These are phyloP conservation scores for Pinus tabuliformis DNA, from an alignment of 75 land plant genomes.

Conservation along the genomic window DNA sequence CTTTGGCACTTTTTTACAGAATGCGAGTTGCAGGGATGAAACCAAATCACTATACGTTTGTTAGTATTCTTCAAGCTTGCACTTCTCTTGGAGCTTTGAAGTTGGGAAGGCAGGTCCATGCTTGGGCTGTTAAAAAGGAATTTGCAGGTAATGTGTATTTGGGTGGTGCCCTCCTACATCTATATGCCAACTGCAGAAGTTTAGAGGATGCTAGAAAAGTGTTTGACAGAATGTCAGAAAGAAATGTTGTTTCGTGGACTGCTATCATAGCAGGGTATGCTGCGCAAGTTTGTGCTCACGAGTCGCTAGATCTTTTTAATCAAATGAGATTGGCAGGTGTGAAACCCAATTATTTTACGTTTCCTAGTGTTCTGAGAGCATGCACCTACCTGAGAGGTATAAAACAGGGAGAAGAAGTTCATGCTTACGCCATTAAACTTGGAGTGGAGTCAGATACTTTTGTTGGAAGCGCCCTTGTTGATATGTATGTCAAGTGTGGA, in stretches of 20 bases:
- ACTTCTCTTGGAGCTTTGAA: conserved; percentile 7
- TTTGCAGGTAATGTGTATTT: conserved; percentile 30
- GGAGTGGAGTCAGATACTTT: conserved; percentile 7
- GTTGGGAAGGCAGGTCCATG: conserved; percentile 51
- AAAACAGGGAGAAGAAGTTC: background rate
- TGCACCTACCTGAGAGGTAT: background rate
- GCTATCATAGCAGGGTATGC: conserved; percentile 44
- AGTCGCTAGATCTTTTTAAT: conserved; percentile 31
- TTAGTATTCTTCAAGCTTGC: conserved; percentile 16
- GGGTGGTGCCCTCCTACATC: conserved; percentile 49
- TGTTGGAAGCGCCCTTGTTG: conserved; percentile 12
- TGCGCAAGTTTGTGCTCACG: conserved; percentile 41
- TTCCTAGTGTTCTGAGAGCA: conserved; percentile 1
- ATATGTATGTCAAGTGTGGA: conserved; percentile 18
- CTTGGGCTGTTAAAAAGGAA: conserved; percentile 25
- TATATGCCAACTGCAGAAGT: conserved; percentile 58
- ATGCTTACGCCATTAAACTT: conserved; percentile 8
- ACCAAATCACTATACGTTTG: background rate
- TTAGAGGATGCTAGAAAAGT: conserved; percentile 24
- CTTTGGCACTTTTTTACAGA: too few relatives aligned
- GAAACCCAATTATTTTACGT: conserved; percentile 1
- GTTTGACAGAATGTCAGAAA: conserved; percentile 23
- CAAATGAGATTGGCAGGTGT: conserved; percentile 32
- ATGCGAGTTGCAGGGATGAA: too few relatives aligned
- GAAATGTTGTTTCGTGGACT: conserved; percentile 57